Conservation (phyloP, 768 basidiomycete genomes). For the Podaxis sp. region DNA sequence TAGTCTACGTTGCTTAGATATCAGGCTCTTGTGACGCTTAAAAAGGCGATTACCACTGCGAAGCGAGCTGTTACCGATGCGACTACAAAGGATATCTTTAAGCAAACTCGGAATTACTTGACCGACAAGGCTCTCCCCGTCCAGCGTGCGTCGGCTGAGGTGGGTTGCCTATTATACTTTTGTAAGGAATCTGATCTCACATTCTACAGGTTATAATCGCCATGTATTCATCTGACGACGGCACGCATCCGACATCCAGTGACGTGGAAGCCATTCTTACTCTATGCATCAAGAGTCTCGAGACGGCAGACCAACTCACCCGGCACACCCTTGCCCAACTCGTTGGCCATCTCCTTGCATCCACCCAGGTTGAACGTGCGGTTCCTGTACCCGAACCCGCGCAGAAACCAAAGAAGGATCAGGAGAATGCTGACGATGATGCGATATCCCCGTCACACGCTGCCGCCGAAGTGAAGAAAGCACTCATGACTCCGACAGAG, state of each 20-base stretch:
- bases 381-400: constrained; percentile 41
- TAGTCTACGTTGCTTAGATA: constrained; percentile 82
- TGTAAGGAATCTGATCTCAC: constrained; percentile 16
- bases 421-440: constrained; percentile 58
- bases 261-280: constrained; percentile 79
- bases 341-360: constrained; percentile 79
- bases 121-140: constrained; percentile 83
- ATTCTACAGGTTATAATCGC: constrained; percentile 39
- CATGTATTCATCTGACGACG: constrained; percentile 56
- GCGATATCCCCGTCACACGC: constrained; percentile 39
- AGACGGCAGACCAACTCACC: constrained; percentile 80
- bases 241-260: constrained; percentile 50
- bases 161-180: constrained; percentile 27
- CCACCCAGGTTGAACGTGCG: constrained; percentile 71
- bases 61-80: constrained; percentile 84
- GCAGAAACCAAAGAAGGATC: constrained; percentile 64
- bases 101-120: constrained; percentile 73
- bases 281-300: constrained; percentile 70
- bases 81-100: constrained; percentile 75
- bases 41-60: constrained; percentile 77
- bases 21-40: constrained; percentile 73
- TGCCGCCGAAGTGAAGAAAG: constrained; percentile 57
- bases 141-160: constrained; percentile 81
- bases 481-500: constrained; percentile 69
- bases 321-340: constrained; percentile 78